These are phyloP conservation scores for Aspergillus alliaceus DNA, from an alignment of 2,329 filamentous ascomycete genomes.

Conservation along the genomic window DNA sequence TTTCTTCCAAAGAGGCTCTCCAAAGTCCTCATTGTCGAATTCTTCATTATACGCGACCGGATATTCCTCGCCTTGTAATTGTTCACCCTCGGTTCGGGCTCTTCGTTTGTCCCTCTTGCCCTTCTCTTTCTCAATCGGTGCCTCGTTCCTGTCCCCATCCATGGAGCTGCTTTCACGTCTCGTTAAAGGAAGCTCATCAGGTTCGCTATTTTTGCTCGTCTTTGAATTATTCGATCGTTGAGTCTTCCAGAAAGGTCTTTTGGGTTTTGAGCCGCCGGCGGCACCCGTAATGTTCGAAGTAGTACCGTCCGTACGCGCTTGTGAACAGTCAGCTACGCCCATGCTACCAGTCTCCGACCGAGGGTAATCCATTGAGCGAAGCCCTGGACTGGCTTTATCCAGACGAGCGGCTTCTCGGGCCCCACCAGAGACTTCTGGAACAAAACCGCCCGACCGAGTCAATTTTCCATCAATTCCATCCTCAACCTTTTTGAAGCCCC, in stretches of 20 bases:
- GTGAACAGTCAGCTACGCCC: neutral
- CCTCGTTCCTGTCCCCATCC: conserved; percentile 4
- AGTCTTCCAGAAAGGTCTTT: conserved; percentile 34
- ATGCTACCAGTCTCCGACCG: neutral
- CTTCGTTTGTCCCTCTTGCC: conserved; percentile 10
- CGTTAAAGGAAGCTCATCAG: conserved; percentile 40
- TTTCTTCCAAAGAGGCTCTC: conserved; percentile 73
- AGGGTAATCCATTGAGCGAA: neutral
- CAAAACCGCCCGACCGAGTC: conserved; percentile 35
- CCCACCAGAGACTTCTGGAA: conserved; percentile 10
- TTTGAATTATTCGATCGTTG: conserved; percentile 33
- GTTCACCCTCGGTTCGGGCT: conserved; percentile 25
- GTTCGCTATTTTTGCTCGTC: conserved; percentile 21
- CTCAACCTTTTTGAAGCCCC: conserved; percentile 43
- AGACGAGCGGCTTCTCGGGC: conserved; percentile 3
- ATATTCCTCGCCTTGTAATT: conserved; percentile 51
- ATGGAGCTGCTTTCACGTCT: conserved; percentile 28
- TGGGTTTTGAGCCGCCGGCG: conserved; percentile 15
- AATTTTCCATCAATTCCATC: conserved; percentile 37
- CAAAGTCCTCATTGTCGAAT: conserved; percentile 61
- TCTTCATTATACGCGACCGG: conserved; percentile 63
- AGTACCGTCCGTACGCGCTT: neutral
- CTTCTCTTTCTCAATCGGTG: conserved; percentile 8
- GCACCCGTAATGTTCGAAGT: neutral
- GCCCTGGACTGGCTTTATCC: conserved; percentile 5